A percentile compares a stretch with the other conserved stretches of the same genome.
Conservation (phyloP, 495 filamentous ascomycete species). For the Aspergillus bridgeri region DNA sequence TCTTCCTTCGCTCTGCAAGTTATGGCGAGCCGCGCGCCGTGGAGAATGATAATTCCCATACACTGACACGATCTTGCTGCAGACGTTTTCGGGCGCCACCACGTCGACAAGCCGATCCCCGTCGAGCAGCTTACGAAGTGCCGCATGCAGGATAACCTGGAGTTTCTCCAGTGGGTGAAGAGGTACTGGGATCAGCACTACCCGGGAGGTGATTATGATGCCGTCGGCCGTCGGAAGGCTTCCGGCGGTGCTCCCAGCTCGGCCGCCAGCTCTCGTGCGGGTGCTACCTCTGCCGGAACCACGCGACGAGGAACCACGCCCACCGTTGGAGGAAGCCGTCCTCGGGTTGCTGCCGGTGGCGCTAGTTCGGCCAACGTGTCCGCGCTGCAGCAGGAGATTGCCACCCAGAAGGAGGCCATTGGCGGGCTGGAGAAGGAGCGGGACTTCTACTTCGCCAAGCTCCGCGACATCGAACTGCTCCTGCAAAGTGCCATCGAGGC, state of each 20-base stretch:
- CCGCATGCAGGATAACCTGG: slow-evolving; percentile 99
- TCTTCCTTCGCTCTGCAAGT: slow-evolving; percentile 17
- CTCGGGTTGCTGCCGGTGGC: slow-evolving; percentile 45
- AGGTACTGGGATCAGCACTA: slow-evolving; percentile 97
- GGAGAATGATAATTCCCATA: neutral
- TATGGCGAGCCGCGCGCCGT: neutral
- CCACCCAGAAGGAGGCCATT: slow-evolving; percentile 79
- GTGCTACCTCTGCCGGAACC: slow-evolving; percentile 49
- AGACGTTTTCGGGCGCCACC: slow-evolving; percentile 83
- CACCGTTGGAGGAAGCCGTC: slow-evolving; percentile 53
- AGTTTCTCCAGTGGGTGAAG: slow-evolving; percentile 97
- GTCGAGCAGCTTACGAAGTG: slow-evolving; percentile 89
- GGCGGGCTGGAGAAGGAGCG: slow-evolving; percentile 87
- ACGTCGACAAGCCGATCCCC: slow-evolving; percentile 81
- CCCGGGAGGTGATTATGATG: slow-evolving; percentile 94
- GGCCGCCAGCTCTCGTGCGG: slow-evolving; percentile 35
- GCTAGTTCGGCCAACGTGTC: slow-evolving; percentile 56
- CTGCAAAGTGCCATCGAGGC: slow-evolving; percentile 88
- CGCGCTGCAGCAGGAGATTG: slow-evolving; percentile 76
- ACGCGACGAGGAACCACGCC: slow-evolving; percentile 72
- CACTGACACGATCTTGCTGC: slow-evolving; percentile 7
- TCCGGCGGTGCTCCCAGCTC: slow-evolving; percentile 56
- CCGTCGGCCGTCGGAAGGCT: slow-evolving; percentile 77
- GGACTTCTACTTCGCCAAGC: slow-evolving; percentile 98
- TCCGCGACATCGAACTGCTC: slow-evolving; percentile 92